Evolutionary conservation across 192 early-diverging fungal species (phyloP), one percentile per base, ranked within the genome.

Genomic region (Oehlia diaphana): DNA sequence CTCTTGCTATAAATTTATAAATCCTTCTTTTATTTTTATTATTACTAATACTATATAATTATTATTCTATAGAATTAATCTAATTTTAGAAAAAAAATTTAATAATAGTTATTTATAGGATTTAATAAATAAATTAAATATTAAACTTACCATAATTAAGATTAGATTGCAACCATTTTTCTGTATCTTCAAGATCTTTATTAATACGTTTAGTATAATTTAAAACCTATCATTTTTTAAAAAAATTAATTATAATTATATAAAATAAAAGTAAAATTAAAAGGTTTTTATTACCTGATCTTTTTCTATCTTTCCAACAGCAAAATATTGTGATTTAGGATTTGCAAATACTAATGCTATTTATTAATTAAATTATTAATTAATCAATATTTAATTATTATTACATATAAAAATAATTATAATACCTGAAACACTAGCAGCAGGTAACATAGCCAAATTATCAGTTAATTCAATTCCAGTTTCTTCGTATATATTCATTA

Each of bases 401-500:
- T n/a, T 14, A 35, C 8, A 37, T 31, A 7, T 63, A 23, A 50
- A n/a, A 78, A 78, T 80, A 81, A 87, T 88, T 39, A 83, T 87
- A 44, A 92, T 83, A 58, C 91, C 95, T 58, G 92, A 94, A 26
- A 98, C 96, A 4, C 94, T 91, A 23, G 96, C 95, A 47, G 94
- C 95, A 3, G 96, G 96, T 23, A 92, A 89, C 96, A 98, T 98
- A 76, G 95, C 95, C 84, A 97, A 84, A 21, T 91, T 93, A 77
- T 98, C 96, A n/a, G 96, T 98, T 77, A 98, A 86, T 50, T 86
- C 89, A 76, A 98, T 96, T 14, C 94, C 95, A 12, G 94, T 95
- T 75, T 89, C 78, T 81, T 92, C 90, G 37, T 88, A 85, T 83
- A 96, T 93, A 68, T 94, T 88, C 80, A 91, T 93, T 61, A 98